Conservation (phyloP, 2,329 filamentous ascomycete species). For the Verticillium alfalfae region DNA sequence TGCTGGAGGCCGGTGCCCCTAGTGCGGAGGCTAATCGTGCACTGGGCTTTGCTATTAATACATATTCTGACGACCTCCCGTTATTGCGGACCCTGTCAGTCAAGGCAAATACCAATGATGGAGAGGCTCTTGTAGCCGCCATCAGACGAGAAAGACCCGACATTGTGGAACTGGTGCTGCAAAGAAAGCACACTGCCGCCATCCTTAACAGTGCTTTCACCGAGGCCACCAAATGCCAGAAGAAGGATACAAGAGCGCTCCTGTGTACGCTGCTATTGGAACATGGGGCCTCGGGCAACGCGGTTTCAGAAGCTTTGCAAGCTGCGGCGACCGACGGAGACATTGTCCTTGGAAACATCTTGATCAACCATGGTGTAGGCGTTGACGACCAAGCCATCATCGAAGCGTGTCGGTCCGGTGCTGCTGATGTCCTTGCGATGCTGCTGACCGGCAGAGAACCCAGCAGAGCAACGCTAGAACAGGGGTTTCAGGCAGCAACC, state of each 20-base stretch:
- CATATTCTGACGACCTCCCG: conserved; percentile 40
- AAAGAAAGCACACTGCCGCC: conserved; percentile 26
- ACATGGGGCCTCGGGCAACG: conserved; percentile 36
- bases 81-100: conserved; percentile 38
- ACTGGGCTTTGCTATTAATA: conserved; percentile 42
- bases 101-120: conserved; percentile 44
- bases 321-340: conserved; percentile 48
- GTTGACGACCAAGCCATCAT: conserved; percentile 49
- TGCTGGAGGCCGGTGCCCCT: conserved; percentile 44
- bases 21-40: conserved; percentile 44
- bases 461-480: conserved; percentile 36
- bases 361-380: conserved; percentile 46
- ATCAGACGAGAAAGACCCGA: conserved; percentile 38
- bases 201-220: conserved; percentile 35
- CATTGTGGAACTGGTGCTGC: conserved; percentile 40
- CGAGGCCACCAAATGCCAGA: conserved; percentile 34
- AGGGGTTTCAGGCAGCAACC: conserved; percentile 50
- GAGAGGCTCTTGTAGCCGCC: conserved; percentile 40
- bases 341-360: conserved; percentile 40
- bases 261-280: conserved; percentile 41
- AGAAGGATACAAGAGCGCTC: conserved; percentile 30
- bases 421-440: conserved; percentile 42
- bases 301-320: conserved; percentile 44
- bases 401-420: conserved; percentile 47
- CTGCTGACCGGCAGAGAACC: conserved; percentile 37